phyloP scores from a whole-genome alignment of 2,329 filamentous ascomycete genomes.

The Claviceps sp. region DNA sequence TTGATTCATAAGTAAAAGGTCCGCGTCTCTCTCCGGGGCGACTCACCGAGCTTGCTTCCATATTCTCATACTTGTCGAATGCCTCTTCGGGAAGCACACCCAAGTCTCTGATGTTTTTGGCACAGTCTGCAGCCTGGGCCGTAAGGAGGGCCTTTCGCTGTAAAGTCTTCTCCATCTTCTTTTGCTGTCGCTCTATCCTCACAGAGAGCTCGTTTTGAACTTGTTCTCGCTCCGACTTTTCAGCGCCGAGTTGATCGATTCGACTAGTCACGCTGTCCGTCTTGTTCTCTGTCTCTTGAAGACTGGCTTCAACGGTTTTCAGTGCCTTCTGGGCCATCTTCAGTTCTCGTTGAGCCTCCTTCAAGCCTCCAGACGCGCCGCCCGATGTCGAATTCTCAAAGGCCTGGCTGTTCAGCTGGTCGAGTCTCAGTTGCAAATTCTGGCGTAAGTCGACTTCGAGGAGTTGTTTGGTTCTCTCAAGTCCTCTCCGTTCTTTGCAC shows the following conservation, averaged over 20 bases:
- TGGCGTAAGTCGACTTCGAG: slow-evolving; percentile 82
- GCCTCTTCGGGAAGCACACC: slow-evolving; percentile 90
- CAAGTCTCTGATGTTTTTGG: slow-evolving; percentile 80
- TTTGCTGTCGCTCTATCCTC: slow-evolving; percentile 74
- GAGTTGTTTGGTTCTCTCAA: slow-evolving; percentile 69
- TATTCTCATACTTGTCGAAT: slow-evolving; percentile 78
- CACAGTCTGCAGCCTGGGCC: slow-evolving; percentile 65
- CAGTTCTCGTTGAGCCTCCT: slow-evolving; percentile 68
- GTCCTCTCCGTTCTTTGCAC: slow-evolving; percentile 57
- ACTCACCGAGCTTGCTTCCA: slow-evolving; percentile 62
- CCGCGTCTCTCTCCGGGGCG: neutral
- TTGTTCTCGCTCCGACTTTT: slow-evolving; percentile 52
- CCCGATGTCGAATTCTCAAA: slow-evolving; percentile 51
- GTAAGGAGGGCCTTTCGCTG: slow-evolving; percentile 73
- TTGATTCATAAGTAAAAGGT: neutral
- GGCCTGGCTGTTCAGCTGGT: slow-evolving; percentile 68
- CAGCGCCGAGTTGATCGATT: slow-evolving; percentile 40
- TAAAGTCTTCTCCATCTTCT: slow-evolving; percentile 81
- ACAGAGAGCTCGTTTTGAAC: slow-evolving; percentile 62
- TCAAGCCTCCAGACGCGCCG: slow-evolving; percentile 51
- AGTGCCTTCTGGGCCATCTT: slow-evolving; percentile 61
- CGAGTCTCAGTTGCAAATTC: slow-evolving; percentile 74
- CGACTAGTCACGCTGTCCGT: slow-evolving; percentile 42
- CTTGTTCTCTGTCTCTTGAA: slow-evolving; percentile 61
- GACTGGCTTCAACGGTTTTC: slow-evolving; percentile 51